Base-by-base conservation (phyloP, 2,329 filamentous ascomycete species). In the Aspergillus tanneri region DNA sequence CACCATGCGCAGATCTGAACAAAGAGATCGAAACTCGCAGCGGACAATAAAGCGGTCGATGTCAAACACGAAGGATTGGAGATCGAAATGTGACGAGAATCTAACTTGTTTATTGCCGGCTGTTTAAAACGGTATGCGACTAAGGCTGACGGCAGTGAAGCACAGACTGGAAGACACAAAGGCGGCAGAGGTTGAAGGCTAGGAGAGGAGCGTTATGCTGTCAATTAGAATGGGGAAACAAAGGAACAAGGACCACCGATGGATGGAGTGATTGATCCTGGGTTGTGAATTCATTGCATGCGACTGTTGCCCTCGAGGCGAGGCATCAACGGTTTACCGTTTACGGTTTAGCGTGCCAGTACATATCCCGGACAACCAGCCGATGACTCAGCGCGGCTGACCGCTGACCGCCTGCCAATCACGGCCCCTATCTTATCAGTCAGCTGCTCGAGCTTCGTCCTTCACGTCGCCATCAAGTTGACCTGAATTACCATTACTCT, bases 331-430 rank as follows among this genome's bases (percentile, higher is more conserved):
- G 65, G 60, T 69, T 64, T 70, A 50, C 70, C 62, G 44, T 57
- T 66, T 70, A 9, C n/a, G 64, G 69, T 59, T 67, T 71, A 72
- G 69, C 55, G 63, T 47, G 46, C 54, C 60, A 66, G 49, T 68
- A 43, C 66, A 71, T 71, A 67, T 59, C 69, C 68, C 46, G 60
- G 67, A 64, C 69, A 71, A 71, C 69, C 53, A 58, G 22, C 30
- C 38, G 57, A 54, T 64, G 58, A 66, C 57, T 63, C 55, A 66
- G 34, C 30, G 8, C 7, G 3, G 7, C 4, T 38, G 4, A 7
- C 8, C 7, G 2, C 42, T 48, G 45, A 65, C 63, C 63, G 63
- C 60, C 54, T 60, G 54, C 52, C 14, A 0, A 5, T 41, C 39
- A 2, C 10, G 35, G 28, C 19, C 6, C 11, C 45, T 57, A 61